A percentile compares a stretch with the other conserved stretches of the same genome.
phyloP scores from a whole-genome alignment of 441 rosid genomes.

The Croton setiger region DNA sequence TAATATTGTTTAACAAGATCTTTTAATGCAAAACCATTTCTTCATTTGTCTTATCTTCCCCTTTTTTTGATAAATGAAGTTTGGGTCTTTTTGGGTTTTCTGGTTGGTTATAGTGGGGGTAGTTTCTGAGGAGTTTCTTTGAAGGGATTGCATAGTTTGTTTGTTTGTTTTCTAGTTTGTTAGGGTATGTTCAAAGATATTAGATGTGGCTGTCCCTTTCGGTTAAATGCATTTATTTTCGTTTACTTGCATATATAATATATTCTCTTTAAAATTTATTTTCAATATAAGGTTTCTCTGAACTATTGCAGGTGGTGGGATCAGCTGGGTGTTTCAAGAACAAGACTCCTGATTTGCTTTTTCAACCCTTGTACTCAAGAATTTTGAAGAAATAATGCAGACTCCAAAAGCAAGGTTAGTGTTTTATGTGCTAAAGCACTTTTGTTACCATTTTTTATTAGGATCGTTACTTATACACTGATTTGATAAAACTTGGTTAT shows the following conservation, averaged over 20 bases:
- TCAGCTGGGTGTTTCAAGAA: constrained; percentile 45
- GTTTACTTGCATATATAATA: constrained; percentile 30
- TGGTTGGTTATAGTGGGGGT: constrained; percentile 94
- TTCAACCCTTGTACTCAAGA: constrained; percentile 24
- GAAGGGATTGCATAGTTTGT: constrained; percentile 62
- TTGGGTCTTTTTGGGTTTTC: constrained; percentile 23
- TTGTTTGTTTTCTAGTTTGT: constrained; percentile 55
- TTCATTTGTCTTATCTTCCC: constrained; percentile 21
- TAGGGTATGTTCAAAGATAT: constrained; percentile 41
- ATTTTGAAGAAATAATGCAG: constrained; percentile 63
- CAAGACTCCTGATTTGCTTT: constrained; percentile 22
- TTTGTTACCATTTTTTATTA: not conserved
- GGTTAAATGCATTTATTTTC: constrained; percentile 23
- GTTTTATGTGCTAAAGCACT: constrained; percentile 18
- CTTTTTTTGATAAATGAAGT: too few relatives aligned
- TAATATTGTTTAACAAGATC: constrained; percentile 25
- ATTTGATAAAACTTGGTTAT: not conserved
- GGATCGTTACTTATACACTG: not conserved
- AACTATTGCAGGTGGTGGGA: constrained; percentile 51
- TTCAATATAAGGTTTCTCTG: constrained; percentile 32
- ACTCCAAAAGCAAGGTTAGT: constrained; percentile 78
- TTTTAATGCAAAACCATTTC: constrained; percentile 35
- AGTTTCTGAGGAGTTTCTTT: constrained; percentile 81
- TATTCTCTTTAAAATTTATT: constrained; percentile 35
- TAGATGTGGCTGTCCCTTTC: constrained; percentile 27